Conservation (phyloP, 2,329 filamentous ascomycete genomes). For the Diaporthe longicolla region DNA sequence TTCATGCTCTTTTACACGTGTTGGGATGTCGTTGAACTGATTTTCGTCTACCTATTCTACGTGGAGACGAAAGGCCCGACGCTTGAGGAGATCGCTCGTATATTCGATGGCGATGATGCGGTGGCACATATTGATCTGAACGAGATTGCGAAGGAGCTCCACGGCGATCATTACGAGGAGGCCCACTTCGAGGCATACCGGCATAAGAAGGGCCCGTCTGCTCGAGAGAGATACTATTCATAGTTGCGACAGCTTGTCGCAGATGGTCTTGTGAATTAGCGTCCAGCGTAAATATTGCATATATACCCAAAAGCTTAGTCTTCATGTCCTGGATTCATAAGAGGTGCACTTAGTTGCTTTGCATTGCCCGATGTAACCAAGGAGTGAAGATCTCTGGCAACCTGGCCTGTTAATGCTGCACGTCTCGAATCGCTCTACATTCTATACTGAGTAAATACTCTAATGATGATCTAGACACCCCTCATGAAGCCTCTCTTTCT, state of each 20-base stretch:
- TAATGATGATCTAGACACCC: constrained; percentile 43
- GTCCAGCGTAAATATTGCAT: too few relatives aligned
- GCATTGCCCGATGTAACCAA: too few relatives aligned
- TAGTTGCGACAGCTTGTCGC: background rate
- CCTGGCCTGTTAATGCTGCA: background rate
- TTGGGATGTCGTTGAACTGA: constrained; percentile 72
- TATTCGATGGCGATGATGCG: constrained; percentile 77
- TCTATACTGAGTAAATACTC: background rate
- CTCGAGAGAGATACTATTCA: constrained; percentile 40
- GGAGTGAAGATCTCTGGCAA: background rate
- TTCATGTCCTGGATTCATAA: too few relatives aligned
- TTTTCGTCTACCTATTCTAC: constrained; percentile 77
- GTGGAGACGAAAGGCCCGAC: constrained; percentile 80
- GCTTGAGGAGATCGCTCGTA: constrained; percentile 78
- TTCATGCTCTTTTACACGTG: constrained; percentile 77
- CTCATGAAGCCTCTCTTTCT: constrained; percentile 52
- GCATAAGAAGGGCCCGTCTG: constrained; percentile 36
- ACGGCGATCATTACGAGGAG: constrained; percentile 54
- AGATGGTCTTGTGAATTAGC: background rate
- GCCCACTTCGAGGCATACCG: constrained; percentile 37
- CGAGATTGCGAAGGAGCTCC: constrained; percentile 69
- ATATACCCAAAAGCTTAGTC: background rate
- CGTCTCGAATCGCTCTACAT: too few relatives aligned
- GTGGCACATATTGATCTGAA: constrained; percentile 68
- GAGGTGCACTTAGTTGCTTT: too few relatives aligned